Conservation (phyloP, 106 monocot species). For the Triglochin maritima region DNA sequence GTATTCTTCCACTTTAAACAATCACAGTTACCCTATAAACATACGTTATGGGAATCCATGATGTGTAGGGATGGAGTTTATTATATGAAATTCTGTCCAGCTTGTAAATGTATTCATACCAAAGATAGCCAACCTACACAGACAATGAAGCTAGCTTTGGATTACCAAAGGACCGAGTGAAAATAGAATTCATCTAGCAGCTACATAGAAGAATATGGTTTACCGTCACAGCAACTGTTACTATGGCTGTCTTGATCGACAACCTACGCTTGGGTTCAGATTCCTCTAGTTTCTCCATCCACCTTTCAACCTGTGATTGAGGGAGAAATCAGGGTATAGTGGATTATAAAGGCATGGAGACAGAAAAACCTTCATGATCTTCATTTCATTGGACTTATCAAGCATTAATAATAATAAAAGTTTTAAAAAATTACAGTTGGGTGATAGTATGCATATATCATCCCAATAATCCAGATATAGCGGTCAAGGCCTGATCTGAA, state of each 20-base stretch:
- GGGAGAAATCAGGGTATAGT: background rate
- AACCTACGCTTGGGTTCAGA: conserved; percentile 50
- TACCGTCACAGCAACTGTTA: conserved; percentile 44
- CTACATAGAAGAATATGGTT: background rate
- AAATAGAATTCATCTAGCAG: no score
- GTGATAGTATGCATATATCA: conserved; percentile 93
- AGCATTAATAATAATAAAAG: no score
- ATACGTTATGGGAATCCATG: conserved; percentile 95
- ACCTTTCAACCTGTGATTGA: conserved; percentile 59
- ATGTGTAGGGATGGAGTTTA: conserved; percentile 89
- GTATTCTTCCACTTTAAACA: conserved; percentile 1
- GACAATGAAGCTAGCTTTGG: background rate
- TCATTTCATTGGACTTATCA: background rate
- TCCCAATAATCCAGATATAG: conserved; percentile 95
- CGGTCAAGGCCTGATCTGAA: conserved; percentile 96
- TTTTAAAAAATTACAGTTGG: conserved; percentile 48
- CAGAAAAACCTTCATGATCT: background rate
- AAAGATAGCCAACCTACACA: conserved; percentile 62
- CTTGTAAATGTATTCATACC: conserved; percentile 98
- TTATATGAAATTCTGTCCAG: conserved; percentile 87
- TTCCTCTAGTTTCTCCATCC: conserved; percentile 97
- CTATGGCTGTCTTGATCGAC: conserved; percentile 53
- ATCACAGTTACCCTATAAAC: conserved; percentile 1
- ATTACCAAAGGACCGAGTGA: no score
- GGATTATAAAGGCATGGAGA: background rate